Conservation (phyloP, 441 rosid genomes). For the Cnidoscolus chayamansa region DNA sequence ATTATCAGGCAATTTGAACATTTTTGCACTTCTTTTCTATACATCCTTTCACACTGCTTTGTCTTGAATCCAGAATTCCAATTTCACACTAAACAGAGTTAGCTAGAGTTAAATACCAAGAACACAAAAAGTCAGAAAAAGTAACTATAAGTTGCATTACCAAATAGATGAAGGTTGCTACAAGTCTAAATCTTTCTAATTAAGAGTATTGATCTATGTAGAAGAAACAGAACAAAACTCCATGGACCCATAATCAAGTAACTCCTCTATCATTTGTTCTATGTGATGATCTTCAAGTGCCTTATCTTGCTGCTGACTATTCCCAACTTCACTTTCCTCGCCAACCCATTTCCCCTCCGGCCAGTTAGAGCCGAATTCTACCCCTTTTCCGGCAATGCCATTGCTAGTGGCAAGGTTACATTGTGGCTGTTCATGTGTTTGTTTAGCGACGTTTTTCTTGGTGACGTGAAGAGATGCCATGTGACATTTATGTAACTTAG, state of each 20-base stretch:
- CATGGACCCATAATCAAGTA: constrained; percentile 56
- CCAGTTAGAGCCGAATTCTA: constrained; percentile 18
- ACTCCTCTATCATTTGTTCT: constrained; percentile 70
- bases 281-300: constrained; percentile 59
- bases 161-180: neutral
- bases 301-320: constrained; percentile 25
- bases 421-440: constrained; percentile 21
- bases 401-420: constrained; percentile 4
- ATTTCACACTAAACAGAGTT: neutral
- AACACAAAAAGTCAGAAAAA: neutral
- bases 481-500: constrained; percentile 67
- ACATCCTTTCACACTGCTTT: constrained; percentile 20
- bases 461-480: constrained; percentile 44
- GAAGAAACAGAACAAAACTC: constrained; percentile 47
- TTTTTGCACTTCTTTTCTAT: constrained; percentile 1
- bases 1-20: too few relatives aligned
- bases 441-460: constrained; percentile 26
- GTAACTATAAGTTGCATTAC: constrained; percentile 18
- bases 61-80: too few relatives aligned
- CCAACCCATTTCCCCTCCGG: constrained; percentile 36
- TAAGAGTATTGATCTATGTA: constrained; percentile 16
- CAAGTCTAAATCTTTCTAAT: too few relatives aligned
- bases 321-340: constrained; percentile 24
- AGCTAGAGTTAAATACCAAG: neutral
- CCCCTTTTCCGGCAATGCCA: constrained; percentile 17